Evolutionary conservation across 805 yeast genomes (phyloP).

Genomic region (Metschnikowia gelsemii): DNA sequence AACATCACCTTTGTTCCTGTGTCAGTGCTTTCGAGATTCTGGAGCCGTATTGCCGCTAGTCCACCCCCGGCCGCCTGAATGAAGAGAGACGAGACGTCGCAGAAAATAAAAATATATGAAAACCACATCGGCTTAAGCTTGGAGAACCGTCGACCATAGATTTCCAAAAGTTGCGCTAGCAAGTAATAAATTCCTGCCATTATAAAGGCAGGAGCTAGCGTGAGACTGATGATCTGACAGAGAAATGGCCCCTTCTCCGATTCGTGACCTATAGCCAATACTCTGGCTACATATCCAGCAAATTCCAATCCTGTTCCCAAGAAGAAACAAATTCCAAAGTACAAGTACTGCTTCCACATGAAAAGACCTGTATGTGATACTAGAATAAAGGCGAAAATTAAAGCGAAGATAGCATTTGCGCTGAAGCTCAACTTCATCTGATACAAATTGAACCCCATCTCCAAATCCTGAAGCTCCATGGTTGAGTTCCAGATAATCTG

Average conservation of each 20-base stretch:
- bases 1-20: conserved; percentile 69
- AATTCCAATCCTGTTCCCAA: conserved; percentile 60
- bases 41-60: conserved; percentile 23
- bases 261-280: conserved; percentile 37
- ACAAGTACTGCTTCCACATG: conserved; percentile 52
- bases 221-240: conserved; percentile 65
- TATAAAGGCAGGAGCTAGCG: conserved; percentile 78
- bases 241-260: conserved; percentile 42
- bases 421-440: conserved; percentile 17
- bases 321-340: conserved; percentile 61
- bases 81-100: conserved; percentile 56
- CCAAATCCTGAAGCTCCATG: conserved; percentile 23
- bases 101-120: conserved; percentile 60
- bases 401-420: conserved; percentile 18
- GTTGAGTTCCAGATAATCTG: conserved; percentile 22
- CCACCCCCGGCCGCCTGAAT: conserved; percentile 37
- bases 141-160: conserved; percentile 50
- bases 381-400: conserved; percentile 18
- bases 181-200: conserved; percentile 82
- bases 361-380: conserved; percentile 28
- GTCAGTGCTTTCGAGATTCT: conserved; percentile 27
- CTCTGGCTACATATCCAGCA: conserved; percentile 66
- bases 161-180: conserved; percentile 62
- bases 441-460: conserved; percentile 22
- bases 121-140: conserved; percentile 55